phyloP scores from a whole-genome alignment of 176 grass and related monocot species.

The Melocanna baccifera region DNA sequence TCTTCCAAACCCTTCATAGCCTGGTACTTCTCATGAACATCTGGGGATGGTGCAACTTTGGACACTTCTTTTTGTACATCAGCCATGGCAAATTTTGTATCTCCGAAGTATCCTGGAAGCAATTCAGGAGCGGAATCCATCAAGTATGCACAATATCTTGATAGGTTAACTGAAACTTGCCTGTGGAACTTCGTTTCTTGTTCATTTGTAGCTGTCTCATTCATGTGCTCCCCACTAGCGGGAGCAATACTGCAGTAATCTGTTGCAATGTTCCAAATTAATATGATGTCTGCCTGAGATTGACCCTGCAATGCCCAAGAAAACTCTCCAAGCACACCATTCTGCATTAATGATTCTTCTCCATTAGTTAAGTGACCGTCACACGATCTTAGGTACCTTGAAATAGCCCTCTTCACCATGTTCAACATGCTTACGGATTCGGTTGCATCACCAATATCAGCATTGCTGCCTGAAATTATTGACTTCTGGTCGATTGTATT shows the following conservation, averaged over 20 bases:
- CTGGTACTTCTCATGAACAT: background rate
- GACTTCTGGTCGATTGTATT: background rate
- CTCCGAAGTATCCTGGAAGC: background rate
- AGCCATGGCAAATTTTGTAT: background rate
- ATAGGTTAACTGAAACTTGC: background rate
- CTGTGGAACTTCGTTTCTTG: background rate
- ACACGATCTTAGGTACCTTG: background rate
- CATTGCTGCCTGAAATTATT: background rate
- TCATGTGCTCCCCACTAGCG: background rate
- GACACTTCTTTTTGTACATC: too few species aligned
- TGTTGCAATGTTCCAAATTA: conserved; percentile 5
- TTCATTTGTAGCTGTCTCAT: background rate
- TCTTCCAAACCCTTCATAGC: background rate
- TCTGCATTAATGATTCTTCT: background rate
- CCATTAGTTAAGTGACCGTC: background rate
- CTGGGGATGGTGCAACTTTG: too few species aligned
- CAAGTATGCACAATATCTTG: background rate
- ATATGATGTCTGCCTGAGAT: background rate
- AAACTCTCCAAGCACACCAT: background rate
- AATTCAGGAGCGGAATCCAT: background rate
- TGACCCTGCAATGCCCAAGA: background rate
- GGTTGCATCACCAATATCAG: too few species aligned
- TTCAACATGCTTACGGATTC: too few species aligned
- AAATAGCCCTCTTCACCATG: background rate
- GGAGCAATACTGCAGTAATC: background rate